Evolutionary conservation across 2,329 filamentous ascomycete species (phyloP).

Genomic region (Alternaria ventricosa): DNA sequence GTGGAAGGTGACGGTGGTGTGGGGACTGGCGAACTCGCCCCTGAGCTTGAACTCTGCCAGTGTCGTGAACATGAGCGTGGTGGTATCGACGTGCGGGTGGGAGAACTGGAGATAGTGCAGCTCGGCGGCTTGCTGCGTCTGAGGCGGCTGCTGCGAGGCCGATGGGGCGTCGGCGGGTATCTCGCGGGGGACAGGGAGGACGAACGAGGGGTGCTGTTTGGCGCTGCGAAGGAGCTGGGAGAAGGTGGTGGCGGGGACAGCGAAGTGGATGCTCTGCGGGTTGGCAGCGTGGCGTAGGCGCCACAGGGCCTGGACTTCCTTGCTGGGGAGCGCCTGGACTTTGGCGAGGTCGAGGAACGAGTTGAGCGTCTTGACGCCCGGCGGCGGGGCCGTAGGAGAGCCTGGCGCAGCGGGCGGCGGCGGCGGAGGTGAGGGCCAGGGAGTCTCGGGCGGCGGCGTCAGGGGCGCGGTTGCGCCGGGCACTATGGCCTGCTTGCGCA

Average conservation of each 20-base stretch:
- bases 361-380: slow-evolving; percentile 68
- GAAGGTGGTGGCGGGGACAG: slow-evolving; percentile 78
- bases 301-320: slow-evolving; percentile 90
- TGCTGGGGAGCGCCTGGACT: slow-evolving; percentile 71
- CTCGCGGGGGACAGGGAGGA: slow-evolving; percentile 80
- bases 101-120: slow-evolving; percentile 98
- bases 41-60: slow-evolving; percentile 91
- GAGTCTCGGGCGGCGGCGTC: slow-evolving; percentile 20
- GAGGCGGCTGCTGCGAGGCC: slow-evolving; percentile 9
- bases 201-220: slow-evolving; percentile 81
- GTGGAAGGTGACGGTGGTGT: slow-evolving; percentile 94
- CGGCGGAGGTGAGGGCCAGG: slow-evolving; percentile 37
- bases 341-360: slow-evolving; percentile 83
- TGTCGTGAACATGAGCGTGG: slow-evolving; percentile 83
- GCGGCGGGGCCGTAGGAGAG: slow-evolving; percentile 38
- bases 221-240: slow-evolving; percentile 73
- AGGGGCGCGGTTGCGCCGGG: slow-evolving; percentile 57
- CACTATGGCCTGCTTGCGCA: slow-evolving; percentile 71
- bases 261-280: slow-evolving; percentile 79
- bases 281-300: slow-evolving; percentile 81
- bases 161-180: slow-evolving; percentile 40
- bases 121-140: slow-evolving; percentile 71
- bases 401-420: slow-evolving; percentile 33
- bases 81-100: slow-evolving; percentile 71
- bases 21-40: slow-evolving; percentile 87